Evolutionary conservation across 2,329 filamentous ascomycete genomes (phyloP), one percentile per base, ranked within the genome.

Genomic region (Pseudonectria foliicola): DNA sequence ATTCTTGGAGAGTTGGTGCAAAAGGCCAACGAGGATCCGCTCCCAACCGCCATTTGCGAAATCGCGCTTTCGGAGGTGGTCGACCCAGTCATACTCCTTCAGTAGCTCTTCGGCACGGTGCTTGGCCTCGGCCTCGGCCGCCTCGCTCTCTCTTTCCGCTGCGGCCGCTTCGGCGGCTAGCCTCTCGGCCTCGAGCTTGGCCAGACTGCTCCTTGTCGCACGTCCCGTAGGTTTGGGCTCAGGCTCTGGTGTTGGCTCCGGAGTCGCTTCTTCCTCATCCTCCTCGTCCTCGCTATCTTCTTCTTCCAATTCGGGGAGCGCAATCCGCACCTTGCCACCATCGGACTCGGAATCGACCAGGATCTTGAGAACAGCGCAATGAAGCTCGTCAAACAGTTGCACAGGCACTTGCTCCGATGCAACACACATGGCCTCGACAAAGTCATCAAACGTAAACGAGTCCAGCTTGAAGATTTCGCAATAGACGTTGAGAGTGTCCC

Each of bases 401-500:
- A 92, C 92, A 7, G 82, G 80, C 1, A 77, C 66, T 14, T 86
- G 78, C 24, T 81, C 75, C 0, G 80, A 87, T 0, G 83, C 75
- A 38, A 89, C 82, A 31, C 80, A 74, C 70, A 98, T 80, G 1
- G 89, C 83, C 56, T 96, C 84, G 4, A 95, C 72, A 52, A 89
- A 96, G 58, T 98, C 92, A 57, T 98, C 92, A 52, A 96, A 93
- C 0, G 90, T 96, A 55, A 98, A 98, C 0, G 90, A 96, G 59
- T 98, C 92, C 16, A 98, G 71, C 53, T 86, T 78, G 55, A 94
- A 94, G 13, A 95, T 82, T 53, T 95, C 87, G 54, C 88, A 94
- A 56, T 95, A 95, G n/a, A 98, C 90, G 52, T 95, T 98, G 24
- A 98, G 71, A 0, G 89, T 95, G 50, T 95, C 88, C 92, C 92